A percentile compares a stretch with the other conserved stretches of the same genome.
These are phyloP conservation scores for Coemansia aciculifera DNA, from an alignment of 192 early-diverging fungal species.

Conservation along the genomic window DNA sequence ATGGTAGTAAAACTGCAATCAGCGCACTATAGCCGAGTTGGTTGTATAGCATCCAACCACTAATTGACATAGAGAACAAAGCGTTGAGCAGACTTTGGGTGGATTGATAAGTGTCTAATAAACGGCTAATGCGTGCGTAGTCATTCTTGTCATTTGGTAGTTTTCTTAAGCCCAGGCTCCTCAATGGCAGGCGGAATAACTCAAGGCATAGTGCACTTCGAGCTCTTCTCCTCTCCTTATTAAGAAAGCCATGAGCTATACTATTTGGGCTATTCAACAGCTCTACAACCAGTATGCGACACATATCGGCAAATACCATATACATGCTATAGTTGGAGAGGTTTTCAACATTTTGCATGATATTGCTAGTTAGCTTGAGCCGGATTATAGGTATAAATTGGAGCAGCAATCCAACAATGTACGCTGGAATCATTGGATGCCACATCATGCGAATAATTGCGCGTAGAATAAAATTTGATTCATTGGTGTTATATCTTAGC, in stretches of 20 bases:
- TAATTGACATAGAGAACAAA: neutral
- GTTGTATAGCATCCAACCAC: constrained; percentile 13
- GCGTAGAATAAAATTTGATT: constrained; percentile 27
- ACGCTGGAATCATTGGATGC: constrained; percentile 34
- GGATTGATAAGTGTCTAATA: neutral
- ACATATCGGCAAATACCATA: constrained; percentile 9
- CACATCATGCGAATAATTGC: constrained; percentile 39
- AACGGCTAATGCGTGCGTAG: neutral
- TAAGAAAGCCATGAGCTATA: neutral
- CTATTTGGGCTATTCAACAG: neutral
- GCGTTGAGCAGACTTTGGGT: neutral
- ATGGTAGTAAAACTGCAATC: constrained; percentile 2
- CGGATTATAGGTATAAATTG: neutral
- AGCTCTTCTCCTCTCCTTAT: neutral
- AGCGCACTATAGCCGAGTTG: constrained; percentile 24
- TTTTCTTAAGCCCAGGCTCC: constrained; percentile 11
- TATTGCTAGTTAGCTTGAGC: neutral
- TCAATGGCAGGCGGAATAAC: constrained; percentile 31
- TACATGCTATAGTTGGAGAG: constrained; percentile 15
- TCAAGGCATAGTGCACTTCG: neutral
- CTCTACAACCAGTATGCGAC: neutral
- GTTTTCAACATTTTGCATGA: constrained; percentile 25
- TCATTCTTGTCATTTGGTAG: neutral
- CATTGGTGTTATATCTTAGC: constrained; percentile 33
- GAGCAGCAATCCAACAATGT: constrained; percentile 11